Evolutionary conservation across 345 rosid species (phyloP).

Genomic region (Linum trigynum): DNA sequence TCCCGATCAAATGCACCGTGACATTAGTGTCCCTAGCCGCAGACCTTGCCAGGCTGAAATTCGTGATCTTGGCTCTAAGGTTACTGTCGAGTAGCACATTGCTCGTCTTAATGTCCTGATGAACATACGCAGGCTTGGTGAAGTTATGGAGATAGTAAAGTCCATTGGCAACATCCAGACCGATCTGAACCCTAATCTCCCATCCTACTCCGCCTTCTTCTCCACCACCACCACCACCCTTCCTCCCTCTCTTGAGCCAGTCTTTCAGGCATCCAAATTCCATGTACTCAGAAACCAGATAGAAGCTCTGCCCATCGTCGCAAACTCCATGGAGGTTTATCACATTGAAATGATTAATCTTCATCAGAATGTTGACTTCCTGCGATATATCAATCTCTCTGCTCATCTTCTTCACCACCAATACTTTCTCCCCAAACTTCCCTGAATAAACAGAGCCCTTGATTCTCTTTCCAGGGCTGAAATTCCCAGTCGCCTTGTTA

Average conservation of each 20-base stretch:
- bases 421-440: conserved; percentile 25
- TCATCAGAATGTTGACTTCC: conserved; percentile 38
- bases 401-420: conserved; percentile 29
- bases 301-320: conserved; percentile 19
- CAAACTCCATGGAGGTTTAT: conserved; percentile 35
- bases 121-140: conserved; percentile 37
- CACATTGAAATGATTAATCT: conserved; percentile 39
- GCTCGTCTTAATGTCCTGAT: conserved; percentile 35
- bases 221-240: conserved; percentile 10
- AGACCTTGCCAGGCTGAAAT: conserved; percentile 32
- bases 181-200: conserved; percentile 33
- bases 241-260: conserved; percentile 20
- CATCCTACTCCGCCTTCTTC: conserved; percentile 17
- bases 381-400: conserved; percentile 18
- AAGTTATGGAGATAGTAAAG: conserved; percentile 46
- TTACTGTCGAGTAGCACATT: conserved; percentile 26
- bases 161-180: conserved; percentile 41
- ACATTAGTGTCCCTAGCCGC: conserved; percentile 7
- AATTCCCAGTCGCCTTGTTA: conserved; percentile 31
- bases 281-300: conserved; percentile 35
- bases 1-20: conserved; percentile 11
- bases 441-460: conserved; percentile 35
- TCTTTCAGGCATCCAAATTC: conserved; percentile 29
- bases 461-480: conserved; percentile 29
- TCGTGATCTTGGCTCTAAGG: conserved; percentile 38